Evolutionary conservation across 2,329 filamentous ascomycete species (phyloP).

Genomic region (Grosmannia clavigera): DNA sequence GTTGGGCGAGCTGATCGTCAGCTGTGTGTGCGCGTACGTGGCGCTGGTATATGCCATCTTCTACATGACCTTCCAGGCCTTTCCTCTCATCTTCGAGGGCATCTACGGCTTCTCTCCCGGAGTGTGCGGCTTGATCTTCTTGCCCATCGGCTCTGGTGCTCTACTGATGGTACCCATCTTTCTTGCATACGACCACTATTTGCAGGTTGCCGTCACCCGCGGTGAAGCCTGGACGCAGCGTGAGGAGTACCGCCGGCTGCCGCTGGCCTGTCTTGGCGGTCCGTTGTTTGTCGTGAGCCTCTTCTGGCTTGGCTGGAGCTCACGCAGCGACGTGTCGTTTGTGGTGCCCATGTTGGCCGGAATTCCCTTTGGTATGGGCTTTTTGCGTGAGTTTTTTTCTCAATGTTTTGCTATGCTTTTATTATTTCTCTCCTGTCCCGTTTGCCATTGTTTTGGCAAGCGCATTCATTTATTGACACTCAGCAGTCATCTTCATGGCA

Average conservation of each 20-base stretch:
- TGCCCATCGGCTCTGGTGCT: slow-evolving; percentile 55
- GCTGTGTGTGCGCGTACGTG: slow-evolving; percentile 57
- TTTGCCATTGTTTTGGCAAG: no score
- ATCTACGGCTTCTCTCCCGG: slow-evolving; percentile 53
- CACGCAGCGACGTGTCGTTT: slow-evolving; percentile 34
- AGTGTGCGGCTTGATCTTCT: slow-evolving; percentile 52
- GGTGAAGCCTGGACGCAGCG: slow-evolving; percentile 44
- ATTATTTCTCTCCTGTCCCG: no score
- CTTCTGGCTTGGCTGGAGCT: slow-evolving; percentile 52
- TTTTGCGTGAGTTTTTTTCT: slow-evolving; percentile 27
- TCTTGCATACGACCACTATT: slow-evolving; percentile 49
- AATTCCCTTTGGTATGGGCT: slow-evolving; percentile 48
- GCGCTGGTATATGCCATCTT: slow-evolving; percentile 56
- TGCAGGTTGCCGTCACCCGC: slow-evolving; percentile 36
- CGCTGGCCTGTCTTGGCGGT: slow-evolving; percentile 58
- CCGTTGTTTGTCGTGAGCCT: slow-evolving; percentile 45
- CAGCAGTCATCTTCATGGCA: slow-evolving; percentile 42
- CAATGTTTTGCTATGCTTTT: neutral
- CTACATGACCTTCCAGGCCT: slow-evolving; percentile 67
- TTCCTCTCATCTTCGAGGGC: slow-evolving; percentile 53
- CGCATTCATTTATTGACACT: neutral
- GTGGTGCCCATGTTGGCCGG: slow-evolving; percentile 47
- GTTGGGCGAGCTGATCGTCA: slow-evolving; percentile 58
- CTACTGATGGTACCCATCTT: slow-evolving; percentile 47
- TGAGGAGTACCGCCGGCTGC: slow-evolving; percentile 58